A percentile compares a stretch with the other conserved stretches of the same genome.
phyloP scores from a whole-genome alignment of 2,329 filamentous ascomycete species.

The Claviceps arundinis region DNA sequence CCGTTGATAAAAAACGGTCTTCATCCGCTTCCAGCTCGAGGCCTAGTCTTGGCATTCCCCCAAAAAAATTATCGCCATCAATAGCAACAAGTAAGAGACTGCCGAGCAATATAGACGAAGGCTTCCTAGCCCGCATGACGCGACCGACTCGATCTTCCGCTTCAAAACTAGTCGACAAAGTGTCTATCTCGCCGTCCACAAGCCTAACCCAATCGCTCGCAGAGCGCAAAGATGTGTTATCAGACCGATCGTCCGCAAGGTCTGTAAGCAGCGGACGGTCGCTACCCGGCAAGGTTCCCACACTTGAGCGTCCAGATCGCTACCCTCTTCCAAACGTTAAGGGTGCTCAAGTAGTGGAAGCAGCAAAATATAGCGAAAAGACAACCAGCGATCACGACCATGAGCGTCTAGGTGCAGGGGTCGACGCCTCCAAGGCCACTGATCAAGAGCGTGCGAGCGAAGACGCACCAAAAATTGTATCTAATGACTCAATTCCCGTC shows the following conservation, averaged over 20 bases:
- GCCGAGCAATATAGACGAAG: slow-evolving; percentile 44
- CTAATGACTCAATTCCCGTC: not conserved
- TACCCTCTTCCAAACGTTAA: not conserved
- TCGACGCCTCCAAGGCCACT: not conserved
- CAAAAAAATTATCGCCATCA: slow-evolving; percentile 31
- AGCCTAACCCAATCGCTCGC: slow-evolving; percentile 17
- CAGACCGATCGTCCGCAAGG: not conserved
- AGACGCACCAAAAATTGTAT: not conserved
- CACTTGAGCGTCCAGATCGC: not conserved
- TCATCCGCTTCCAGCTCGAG: slow-evolving; percentile 31
- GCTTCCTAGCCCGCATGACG: slow-evolving; percentile 73
- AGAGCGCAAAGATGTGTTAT: not conserved
- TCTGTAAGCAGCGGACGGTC: slow-evolving; percentile 1
- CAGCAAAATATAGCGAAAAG: not conserved
- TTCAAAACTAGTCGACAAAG: slow-evolving; percentile 54
- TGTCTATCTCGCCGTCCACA: slow-evolving; percentile 34
- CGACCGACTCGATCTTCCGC: slow-evolving; percentile 58
- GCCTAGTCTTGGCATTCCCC: slow-evolving; percentile 44
- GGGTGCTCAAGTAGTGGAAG: not conserved
- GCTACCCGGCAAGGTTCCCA: not conserved
- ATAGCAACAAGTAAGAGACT: slow-evolving; percentile 21
- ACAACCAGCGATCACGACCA: not conserved
- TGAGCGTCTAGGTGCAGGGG: not conserved
- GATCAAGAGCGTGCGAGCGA: not conserved
- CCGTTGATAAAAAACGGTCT: slow-evolving; percentile 29